Evolutionary conservation across 2,329 filamentous ascomycete species (phyloP).

Genomic region (Fusarium phyllophilum): DNA sequence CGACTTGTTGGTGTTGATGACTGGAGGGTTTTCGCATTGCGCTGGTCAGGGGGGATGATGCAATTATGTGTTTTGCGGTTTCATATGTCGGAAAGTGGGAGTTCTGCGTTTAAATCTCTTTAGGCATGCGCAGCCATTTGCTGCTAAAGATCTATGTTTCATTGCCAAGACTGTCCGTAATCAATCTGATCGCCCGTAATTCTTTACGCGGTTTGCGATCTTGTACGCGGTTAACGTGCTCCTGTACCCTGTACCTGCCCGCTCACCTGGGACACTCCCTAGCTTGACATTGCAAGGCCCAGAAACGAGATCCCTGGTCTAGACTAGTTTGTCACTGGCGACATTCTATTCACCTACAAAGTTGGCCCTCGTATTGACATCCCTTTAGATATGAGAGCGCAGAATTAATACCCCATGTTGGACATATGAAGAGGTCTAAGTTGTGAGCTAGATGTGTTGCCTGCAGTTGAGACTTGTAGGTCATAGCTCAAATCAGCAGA

Average conservation of each 20-base stretch:
- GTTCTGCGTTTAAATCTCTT: no score
- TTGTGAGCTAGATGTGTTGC: no score
- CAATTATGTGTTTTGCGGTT: accelerated
- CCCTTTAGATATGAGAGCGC: neutral
- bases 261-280: neutral
- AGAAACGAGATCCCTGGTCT: neutral
- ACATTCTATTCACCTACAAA: neutral
- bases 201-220: neutral
- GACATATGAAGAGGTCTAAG: no score
- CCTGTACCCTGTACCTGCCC: neutral
- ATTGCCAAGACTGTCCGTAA: neutral
- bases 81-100: neutral
- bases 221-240: neutral
- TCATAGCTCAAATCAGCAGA: no score
- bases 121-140: no score
- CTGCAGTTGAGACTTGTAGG: no score
- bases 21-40: neutral
- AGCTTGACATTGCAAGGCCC: neutral
- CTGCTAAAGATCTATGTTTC: no score
- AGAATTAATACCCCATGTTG: neutral
- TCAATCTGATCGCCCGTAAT: neutral
- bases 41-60: neutral
- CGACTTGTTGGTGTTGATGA: accelerated
- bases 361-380: no score
- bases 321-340: no score